Conservation (phyloP, 306 rosid species). For the Coriaria nepalensis region DNA sequence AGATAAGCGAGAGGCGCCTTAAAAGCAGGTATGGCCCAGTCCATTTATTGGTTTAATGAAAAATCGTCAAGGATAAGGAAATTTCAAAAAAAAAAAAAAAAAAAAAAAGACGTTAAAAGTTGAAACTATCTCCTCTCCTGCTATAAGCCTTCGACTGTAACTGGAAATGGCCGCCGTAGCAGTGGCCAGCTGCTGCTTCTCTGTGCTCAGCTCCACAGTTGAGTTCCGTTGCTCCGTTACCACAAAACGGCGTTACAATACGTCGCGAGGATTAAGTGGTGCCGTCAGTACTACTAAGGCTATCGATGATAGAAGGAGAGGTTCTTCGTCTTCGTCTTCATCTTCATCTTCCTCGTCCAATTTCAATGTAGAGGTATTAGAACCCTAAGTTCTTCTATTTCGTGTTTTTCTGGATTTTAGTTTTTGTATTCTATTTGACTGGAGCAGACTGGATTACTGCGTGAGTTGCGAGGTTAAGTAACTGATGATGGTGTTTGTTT, state of each 20-base stretch:
- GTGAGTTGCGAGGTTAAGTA: too few species aligned
- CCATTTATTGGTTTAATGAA: too few species aligned
- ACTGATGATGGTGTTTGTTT: too few species aligned
- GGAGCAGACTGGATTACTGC: too few species aligned
- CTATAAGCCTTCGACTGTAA: too few species aligned
- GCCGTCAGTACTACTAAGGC: constrained; percentile 17
- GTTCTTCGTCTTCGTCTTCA: constrained; percentile 18
- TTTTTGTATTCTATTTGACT: neutral
- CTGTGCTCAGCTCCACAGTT: constrained; percentile 36
- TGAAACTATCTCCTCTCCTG: too few species aligned
- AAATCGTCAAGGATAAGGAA: too few species aligned
- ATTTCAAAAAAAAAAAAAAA: too few species aligned
- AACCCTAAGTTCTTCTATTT: constrained; percentile 1
- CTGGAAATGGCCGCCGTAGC: constrained; percentile 25
- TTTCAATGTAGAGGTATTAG: constrained; percentile 19
- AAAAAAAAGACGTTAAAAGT: too few species aligned
- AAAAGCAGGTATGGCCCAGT: too few species aligned
- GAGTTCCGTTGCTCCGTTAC: constrained; percentile 30
- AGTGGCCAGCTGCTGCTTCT: constrained; percentile 46
- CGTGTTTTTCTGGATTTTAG: neutral
- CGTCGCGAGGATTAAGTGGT: constrained; percentile 16
- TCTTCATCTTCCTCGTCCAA: constrained; percentile 19
- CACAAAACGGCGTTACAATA: constrained; percentile 15
- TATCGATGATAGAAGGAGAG: constrained; percentile 13
- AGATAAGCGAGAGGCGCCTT: too few species aligned